Percentiles rank a stretch among this genome's conserved stretches.
Evolutionary conservation across 331 rosid genomes (phyloP).

Genomic region (Arachis monticola): DNA sequence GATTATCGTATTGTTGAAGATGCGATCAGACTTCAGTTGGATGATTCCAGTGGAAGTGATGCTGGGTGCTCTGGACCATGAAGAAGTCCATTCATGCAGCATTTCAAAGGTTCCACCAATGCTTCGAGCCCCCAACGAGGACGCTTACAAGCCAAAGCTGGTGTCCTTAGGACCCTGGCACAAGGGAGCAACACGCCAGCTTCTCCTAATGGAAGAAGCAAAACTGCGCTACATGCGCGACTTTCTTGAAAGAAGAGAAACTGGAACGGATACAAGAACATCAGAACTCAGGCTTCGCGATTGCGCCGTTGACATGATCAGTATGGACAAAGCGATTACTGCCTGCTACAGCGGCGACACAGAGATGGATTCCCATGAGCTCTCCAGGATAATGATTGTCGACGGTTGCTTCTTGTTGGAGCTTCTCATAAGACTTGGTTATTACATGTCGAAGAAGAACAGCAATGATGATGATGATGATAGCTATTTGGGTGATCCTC

Average conservation of each 20-base stretch:
- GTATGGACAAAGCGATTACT: not conserved
- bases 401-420: conserved; percentile 45
- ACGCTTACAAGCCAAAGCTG: conserved; percentile 28
- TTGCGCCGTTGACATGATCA: not conserved
- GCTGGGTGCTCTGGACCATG: conserved; percentile 27
- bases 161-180: conserved; percentile 43
- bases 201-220: conserved; percentile 34
- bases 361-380: not conserved
- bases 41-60: conserved; percentile 33
- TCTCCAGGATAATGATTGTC: conserved; percentile 32
- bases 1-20: not conserved
- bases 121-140: not conserved
- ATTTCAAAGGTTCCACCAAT: conserved; percentile 7
- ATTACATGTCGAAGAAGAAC: not conserved
- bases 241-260: conserved; percentile 15
- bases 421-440: conserved; percentile 19
- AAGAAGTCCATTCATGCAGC: conserved; percentile 39
- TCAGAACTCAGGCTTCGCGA: not conserved
- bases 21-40: conserved; percentile 14
- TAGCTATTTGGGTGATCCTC: not conserved
- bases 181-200: conserved; percentile 21
- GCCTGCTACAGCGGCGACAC: conserved; percentile 30
- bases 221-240: conserved; percentile 40
- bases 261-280: not conserved
- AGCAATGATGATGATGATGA: not conserved